These are phyloP conservation scores for Leccinum variicolor DNA, from an alignment of 768 basidiomycete genomes.

Conservation along the genomic window DNA sequence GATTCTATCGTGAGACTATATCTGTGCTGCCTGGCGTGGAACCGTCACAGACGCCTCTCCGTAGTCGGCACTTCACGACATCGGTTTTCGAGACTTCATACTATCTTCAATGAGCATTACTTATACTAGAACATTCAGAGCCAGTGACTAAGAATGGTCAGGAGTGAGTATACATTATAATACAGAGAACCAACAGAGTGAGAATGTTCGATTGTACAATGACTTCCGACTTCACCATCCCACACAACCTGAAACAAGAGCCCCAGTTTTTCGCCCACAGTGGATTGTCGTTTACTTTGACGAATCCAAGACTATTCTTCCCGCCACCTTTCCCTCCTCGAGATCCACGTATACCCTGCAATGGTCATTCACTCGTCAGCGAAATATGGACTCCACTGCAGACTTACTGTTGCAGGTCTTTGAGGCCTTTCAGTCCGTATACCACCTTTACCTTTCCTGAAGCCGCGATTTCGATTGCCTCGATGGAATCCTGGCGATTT, in stretches of 20 bases:
- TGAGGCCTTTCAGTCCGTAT: slow-evolving; percentile 44
- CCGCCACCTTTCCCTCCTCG: slow-evolving; percentile 39
- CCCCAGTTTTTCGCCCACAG: background rate
- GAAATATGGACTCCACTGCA: background rate
- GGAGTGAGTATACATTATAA: background rate
- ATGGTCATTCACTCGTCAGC: background rate
- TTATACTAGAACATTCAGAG: background rate
- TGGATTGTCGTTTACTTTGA: slow-evolving; percentile 18
- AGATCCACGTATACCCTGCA: slow-evolving; percentile 38
- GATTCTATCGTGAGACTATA: background rate
- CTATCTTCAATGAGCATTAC: background rate
- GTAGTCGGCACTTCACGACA: background rate
- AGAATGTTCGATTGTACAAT: background rate
- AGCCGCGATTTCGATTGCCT: slow-evolving; percentile 76
- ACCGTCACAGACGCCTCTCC: background rate
- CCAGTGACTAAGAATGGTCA: background rate
- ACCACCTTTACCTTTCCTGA: slow-evolving; percentile 65
- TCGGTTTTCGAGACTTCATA: background rate
- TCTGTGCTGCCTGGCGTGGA: background rate
- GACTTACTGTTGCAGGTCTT: slow-evolving; percentile 50
- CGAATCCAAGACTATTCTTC: slow-evolving; percentile 39
- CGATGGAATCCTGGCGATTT: slow-evolving; percentile 80
- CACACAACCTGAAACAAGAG: background rate
- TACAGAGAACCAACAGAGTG: background rate
- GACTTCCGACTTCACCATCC: background rate